Conservation (phyloP, 257 asterid genomes). For the Leonotis leonurus region DNA sequence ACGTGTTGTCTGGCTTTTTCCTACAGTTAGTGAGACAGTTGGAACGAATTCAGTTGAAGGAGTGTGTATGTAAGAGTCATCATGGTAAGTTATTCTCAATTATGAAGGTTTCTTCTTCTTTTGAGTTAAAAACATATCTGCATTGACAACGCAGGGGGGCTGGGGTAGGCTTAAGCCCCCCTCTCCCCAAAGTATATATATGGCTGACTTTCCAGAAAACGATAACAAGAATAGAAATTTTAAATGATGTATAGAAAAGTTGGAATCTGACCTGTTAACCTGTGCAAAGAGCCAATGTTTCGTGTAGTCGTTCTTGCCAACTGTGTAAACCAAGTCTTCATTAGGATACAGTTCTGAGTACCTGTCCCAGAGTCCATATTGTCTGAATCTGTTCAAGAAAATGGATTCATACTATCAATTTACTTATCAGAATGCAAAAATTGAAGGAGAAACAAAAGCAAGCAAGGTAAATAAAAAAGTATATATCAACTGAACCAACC, state of each 20-base stretch:
- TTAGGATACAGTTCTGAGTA: conserved; percentile 61
- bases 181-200: too few relatives aligned
- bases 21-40: conserved; percentile 25
- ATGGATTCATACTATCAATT: background rate
- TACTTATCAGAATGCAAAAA: background rate
- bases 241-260: background rate
- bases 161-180: background rate
- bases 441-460: background rate
- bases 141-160: background rate
- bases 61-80: background rate
- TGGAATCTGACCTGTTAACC: conserved; percentile 37
- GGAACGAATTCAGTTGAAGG: background rate
- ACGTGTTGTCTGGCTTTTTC: conserved; percentile 43
- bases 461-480: background rate
- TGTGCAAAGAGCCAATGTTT: conserved; percentile 82
- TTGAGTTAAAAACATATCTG: background rate
- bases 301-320: conserved; percentile 55
- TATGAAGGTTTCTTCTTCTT: background rate
- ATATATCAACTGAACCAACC: conserved; percentile 22
- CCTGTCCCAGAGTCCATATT: conserved; percentile 85
- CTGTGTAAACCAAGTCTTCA: conserved; percentile 57
- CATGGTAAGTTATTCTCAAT: too few relatives aligned
- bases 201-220: too few relatives aligned
- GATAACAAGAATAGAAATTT: too few relatives aligned
- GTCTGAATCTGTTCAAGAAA: conserved; percentile 57